Base-by-base conservation (phyloP, 2,329 filamentous ascomycete genomes). In the Diplodia scrobiculata region DNA sequence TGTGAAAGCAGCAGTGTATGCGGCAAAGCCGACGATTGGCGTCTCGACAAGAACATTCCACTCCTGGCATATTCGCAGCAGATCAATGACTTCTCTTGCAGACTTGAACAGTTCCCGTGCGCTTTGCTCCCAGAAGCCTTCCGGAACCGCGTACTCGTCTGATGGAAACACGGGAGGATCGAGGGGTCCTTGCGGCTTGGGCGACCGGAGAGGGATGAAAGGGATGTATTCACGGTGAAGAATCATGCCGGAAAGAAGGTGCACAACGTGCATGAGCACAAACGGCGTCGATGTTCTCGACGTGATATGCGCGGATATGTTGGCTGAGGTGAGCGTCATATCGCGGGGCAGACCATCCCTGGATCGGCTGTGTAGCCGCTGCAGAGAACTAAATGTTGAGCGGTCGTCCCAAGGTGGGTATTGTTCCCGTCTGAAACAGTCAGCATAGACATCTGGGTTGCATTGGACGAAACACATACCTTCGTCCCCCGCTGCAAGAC, bases 151-250 rank as follows among this genome's bases (percentile, higher is more conserved):
- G 50, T 78, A 77, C 65, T 80, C 76, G 6, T 82, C 79, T 13
- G 81, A 73, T 1, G 82, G 78, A 66, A 88, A 86, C 0, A 77
- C 79, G 2, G 86, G 85, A 59, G 81, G 80, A 70, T 90, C 88
- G 11, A 89, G 74, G 0, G 88, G 88, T 2, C 84, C 84, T 52
- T 79, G 72, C 1, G 84, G 84, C 70, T 81, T 81, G 25, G 75
- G 71, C 69, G 79, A 80, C 19, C 79, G 78, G 52, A 89, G 79
- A 1, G 88, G 86, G 17, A 89, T 82, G 71, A 89, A 89, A 0
- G 88, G 87, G 29, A 90, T 82, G 68, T 88, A 90, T 73, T 90
- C 87, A 68, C 88, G 82, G 71, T 90, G 86, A 32, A 91, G 80
- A 78, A 89, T 86, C 68, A 91, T 87, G 66, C 84, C 82, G 72